Base-by-base conservation (phyloP, 805 yeast genomes). In the Nadsonia fulvescens region DNA sequence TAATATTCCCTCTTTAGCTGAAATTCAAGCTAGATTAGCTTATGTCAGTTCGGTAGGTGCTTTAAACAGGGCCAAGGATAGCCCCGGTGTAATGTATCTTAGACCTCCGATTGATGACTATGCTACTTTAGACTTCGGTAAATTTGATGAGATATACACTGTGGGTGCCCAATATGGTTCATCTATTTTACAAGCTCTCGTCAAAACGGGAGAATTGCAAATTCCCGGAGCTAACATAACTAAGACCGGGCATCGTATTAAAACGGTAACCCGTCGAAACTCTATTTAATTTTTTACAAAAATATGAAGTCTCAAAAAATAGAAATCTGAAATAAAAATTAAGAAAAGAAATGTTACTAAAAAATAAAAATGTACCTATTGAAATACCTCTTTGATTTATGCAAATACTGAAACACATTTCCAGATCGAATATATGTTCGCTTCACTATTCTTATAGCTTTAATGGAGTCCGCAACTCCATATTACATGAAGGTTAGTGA, bases 41-140 rank as follows among this genome's bases (percentile, higher is more conserved):
- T 86, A 89, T 46, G 98, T 86, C 20, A 78, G 94, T 0, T 78
- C 93, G 27, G 98, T 86, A 1, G 77, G 78, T 50, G 95, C 95
- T 0, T 54, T 89, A 25, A 94, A 86, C 40, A 60, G 63, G 32
- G 95, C 94, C 2, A 89, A 86, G 44, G 56, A 47, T 15, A 73
- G 82, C 0, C 75, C 81, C 1, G 93, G 93, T 0, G 86, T 89
- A 8, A 55, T 77, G 5, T 86, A 86, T 43, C 55, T 82, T 37
- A 63, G 98, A 23, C 98, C 98, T 4, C 98, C 98, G 1, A 77
- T 89, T 40, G 95, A 86, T 39, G 63, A 67, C 34, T 86, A 71
- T 46, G 94, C 83, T 0, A 89, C 96, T 0, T 58, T 89, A 24
- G 98, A 86, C 41, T 86, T 86, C 51, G 79, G 73, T 8, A 81